A percentile compares a stretch with the other conserved stretches of the same genome.
Conservation (phyloP, 768 basidiomycete species). For the Trametes sanguinea region DNA sequence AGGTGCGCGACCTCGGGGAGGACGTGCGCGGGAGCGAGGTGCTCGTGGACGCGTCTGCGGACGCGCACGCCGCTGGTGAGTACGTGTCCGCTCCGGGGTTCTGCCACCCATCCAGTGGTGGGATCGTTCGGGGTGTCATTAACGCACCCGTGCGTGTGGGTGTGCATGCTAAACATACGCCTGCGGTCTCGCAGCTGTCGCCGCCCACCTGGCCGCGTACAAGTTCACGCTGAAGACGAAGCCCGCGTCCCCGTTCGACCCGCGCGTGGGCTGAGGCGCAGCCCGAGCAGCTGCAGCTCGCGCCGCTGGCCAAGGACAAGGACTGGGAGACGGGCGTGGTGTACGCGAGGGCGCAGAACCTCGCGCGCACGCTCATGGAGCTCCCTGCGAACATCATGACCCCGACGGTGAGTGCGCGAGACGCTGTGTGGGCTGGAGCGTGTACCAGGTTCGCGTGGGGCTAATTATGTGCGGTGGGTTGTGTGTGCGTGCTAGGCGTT, state of each 20-base stretch:
- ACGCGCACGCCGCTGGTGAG: constrained; percentile 74
- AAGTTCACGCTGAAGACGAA: constrained; percentile 79
- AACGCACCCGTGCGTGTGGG: no score
- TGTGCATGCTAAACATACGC: neutral
- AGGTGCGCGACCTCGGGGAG: constrained; percentile 58
- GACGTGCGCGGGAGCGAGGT: constrained; percentile 56
- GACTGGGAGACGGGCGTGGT: constrained; percentile 75
- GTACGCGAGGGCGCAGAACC: constrained; percentile 78
- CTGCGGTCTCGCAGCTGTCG: constrained; percentile 56
- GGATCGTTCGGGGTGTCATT: no score
- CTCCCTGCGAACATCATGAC: constrained; percentile 86
- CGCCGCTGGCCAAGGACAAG: constrained; percentile 44
- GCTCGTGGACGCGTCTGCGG: constrained; percentile 59
- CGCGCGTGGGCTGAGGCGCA: constrained; percentile 53
- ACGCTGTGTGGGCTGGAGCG: neutral
- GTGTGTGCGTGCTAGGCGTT: constrained; percentile 49
- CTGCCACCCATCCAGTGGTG: neutral
- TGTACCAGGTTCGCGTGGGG: neutral
- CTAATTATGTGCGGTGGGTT: no score
- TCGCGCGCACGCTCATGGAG: constrained; percentile 85
- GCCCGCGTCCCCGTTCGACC: constrained; percentile 65
- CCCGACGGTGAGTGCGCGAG: constrained; percentile 56
- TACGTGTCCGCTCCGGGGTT: constrained; percentile 33
- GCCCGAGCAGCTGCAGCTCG: constrained; percentile 51
- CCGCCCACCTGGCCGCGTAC: constrained; percentile 72